Conservation (phyloP, 169 alveolate species). For the Plasmodium berghei region DNA sequence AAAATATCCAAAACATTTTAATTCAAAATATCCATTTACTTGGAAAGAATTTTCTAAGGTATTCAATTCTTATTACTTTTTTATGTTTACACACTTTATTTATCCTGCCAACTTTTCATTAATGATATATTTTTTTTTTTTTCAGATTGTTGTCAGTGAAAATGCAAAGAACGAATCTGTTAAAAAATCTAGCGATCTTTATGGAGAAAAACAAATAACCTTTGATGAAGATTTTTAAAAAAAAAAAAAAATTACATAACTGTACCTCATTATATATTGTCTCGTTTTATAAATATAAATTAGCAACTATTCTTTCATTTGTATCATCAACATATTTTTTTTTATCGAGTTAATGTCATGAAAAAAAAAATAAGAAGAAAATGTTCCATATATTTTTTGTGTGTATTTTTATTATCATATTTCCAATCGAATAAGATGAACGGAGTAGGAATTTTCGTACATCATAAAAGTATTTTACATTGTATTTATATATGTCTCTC, state of each 20-base stretch:
- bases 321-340: too few species aligned
- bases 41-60: conserved; percentile 75
- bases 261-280: too few species aligned
- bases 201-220: conserved; percentile 70
- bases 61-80: background rate
- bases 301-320: too few species aligned
- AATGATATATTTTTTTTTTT: background rate
- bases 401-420: too few species aligned
- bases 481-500: too few species aligned
- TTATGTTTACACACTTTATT: background rate
- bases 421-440: too few species aligned
- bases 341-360: too few species aligned
- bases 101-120: background rate
- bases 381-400: too few species aligned
- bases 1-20: conserved; percentile 78
- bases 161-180: conserved; percentile 25
- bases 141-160: conserved; percentile 40
- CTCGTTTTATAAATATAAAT: too few species aligned
- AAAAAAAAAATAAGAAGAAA: too few species aligned
- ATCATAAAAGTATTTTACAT: too few species aligned
- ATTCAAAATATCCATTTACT: conserved; percentile 79
- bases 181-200: conserved; percentile 47
- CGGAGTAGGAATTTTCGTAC: too few species aligned
- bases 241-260: background rate
- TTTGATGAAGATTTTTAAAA: conserved; percentile 75